phyloP scores from a whole-genome alignment of 116 monocot genomes.

The Thalassia testudinum region DNA sequence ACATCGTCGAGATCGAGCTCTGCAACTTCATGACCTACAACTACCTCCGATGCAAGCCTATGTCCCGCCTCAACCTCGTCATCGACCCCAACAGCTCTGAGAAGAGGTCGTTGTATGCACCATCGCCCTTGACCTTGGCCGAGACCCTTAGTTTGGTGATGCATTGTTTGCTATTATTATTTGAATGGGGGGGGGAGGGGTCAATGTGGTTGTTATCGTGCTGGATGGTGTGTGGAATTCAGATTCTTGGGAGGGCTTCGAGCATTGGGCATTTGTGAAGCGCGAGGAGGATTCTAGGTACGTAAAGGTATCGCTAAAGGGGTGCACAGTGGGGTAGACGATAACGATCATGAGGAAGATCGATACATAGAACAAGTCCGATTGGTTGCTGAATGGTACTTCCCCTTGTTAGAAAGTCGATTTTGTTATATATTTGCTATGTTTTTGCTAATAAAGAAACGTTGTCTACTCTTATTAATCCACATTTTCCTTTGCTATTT shows the following conservation, averaged over 20 bases:
- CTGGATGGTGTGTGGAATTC: no score
- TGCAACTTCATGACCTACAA: constrained; percentile 99
- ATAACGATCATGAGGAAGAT: constrained; percentile 61
- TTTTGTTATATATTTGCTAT: no score
- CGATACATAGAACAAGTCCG: constrained; percentile 65
- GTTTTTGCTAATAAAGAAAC: no score
- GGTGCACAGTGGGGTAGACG: constrained; percentile 22
- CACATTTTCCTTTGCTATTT: not conserved
- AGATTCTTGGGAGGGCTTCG: constrained; percentile 95
- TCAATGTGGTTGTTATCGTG: no score
- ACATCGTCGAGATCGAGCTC: constrained; percentile 89
- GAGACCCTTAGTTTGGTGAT: constrained; percentile 56
- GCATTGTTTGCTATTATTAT: no score
- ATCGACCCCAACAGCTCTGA: constrained; percentile 91
- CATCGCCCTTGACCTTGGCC: constrained; percentile 79
- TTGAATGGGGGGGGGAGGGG: no score
- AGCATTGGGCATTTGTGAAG: constrained; percentile 86
- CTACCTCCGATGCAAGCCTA: constrained; percentile 67
- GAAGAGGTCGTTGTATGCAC: constrained; percentile 97
- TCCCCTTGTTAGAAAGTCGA: no score
- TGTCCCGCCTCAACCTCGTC: constrained; percentile 86
- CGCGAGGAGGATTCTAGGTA: constrained; percentile 68
- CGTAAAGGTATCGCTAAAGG: constrained; percentile 58
- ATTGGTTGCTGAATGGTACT: constrained; percentile 82
- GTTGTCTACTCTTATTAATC: not conserved